Percentiles rank a stretch among this genome's conserved stretches.
These are phyloP conservation scores for Oryza officinalis DNA, from an alignment of 176 grass and related monocot species.

Conservation along the genomic window DNA sequence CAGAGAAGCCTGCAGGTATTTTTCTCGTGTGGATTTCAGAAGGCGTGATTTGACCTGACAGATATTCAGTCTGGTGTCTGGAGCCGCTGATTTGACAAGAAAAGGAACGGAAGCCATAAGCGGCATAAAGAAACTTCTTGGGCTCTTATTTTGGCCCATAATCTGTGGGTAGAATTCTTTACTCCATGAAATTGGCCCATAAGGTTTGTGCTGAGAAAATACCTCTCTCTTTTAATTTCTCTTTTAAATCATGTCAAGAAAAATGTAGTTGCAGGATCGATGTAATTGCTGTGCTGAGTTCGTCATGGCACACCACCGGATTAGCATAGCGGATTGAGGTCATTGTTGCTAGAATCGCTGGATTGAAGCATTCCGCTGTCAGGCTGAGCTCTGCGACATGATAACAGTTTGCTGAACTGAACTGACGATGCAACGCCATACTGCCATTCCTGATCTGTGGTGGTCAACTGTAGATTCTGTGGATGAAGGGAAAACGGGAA, in stretches of 20 bases:
- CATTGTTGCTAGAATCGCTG: neutral
- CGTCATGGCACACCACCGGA: neutral
- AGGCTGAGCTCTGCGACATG: neutral
- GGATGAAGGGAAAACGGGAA: neutral
- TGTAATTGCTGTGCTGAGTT: neutral
- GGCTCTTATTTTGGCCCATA: neutral
- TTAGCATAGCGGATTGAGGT: neutral
- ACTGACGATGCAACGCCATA: neutral
- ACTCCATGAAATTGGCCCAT: neutral
- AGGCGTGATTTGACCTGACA: neutral
- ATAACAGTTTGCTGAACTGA: neutral
- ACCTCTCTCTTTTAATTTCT: neutral
- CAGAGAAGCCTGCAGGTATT: neutral
- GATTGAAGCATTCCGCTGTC: neutral
- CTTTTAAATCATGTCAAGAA: neutral
- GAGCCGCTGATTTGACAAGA: neutral
- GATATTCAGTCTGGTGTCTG: neutral
- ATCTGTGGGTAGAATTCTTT: neutral
- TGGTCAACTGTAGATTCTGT: neutral
- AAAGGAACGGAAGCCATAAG: neutral
- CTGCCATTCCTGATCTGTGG: neutral
- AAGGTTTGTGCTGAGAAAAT: neutral
- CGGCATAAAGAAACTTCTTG: neutral
- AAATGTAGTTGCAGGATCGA: neutral
- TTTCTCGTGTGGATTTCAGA: neutral